Conservation (phyloP, 306 rosid species). For the Heteromeles arbutifolia region DNA sequence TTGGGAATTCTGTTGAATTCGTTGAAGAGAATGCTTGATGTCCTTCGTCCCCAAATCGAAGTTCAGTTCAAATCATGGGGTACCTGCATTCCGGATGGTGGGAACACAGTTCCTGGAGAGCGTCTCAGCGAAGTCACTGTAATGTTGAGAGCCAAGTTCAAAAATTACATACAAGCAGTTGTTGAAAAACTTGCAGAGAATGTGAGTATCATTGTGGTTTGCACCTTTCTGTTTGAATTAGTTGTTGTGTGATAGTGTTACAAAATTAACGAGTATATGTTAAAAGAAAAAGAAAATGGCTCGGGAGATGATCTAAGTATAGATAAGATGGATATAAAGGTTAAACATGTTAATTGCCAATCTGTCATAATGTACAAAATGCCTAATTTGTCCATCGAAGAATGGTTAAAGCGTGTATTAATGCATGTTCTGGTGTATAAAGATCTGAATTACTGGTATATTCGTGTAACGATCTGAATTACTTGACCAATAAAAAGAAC, state of each 20-base stretch:
- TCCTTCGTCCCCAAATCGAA: slow-evolving; percentile 82
- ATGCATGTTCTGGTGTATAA: background rate
- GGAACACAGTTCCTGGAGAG: slow-evolving; percentile 83
- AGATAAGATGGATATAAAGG: background rate
- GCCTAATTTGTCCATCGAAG: background rate
- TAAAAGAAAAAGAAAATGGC: background rate
- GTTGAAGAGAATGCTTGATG: slow-evolving; percentile 86
- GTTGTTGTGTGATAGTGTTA: background rate
- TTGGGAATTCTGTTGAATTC: slow-evolving; percentile 83
- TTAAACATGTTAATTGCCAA: background rate
- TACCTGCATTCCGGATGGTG: slow-evolving; percentile 78
- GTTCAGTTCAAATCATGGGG: slow-evolving; percentile 90
- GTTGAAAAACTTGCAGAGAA: slow-evolving; percentile 88
- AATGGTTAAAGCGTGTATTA: background rate
- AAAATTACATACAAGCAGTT: slow-evolving; percentile 78
- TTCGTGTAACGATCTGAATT: background rate
- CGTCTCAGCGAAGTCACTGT: slow-evolving; percentile 97
- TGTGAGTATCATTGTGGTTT: slow-evolving; percentile 44
- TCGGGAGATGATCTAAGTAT: background rate
- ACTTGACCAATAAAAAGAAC: background rate
- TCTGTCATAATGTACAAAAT: background rate
- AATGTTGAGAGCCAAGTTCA: slow-evolving; percentile 91
- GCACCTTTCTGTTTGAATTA: background rate
- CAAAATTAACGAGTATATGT: background rate
- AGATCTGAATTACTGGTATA: background rate